phyloP scores from a whole-genome alignment of 371 early-diverging fungal species.

The Lichtheimia ramosa region DNA sequence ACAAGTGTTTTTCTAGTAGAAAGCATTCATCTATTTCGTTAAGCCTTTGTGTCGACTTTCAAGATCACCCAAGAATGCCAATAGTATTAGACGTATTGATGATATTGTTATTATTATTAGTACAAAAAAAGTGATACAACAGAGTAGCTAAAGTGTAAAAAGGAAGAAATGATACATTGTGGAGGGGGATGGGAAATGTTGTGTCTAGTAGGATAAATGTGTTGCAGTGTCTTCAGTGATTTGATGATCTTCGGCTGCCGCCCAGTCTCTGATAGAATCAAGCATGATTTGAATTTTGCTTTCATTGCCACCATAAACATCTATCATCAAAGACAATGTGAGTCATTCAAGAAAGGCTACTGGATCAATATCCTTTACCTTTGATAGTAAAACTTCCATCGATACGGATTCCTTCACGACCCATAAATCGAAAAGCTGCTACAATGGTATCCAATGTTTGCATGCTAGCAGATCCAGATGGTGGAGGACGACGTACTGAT shows the following conservation, averaged over 20 bases:
- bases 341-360: not conserved
- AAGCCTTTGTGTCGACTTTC: too few relatives aligned
- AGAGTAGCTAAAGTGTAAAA: too few relatives aligned
- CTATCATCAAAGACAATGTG: slow-evolving; percentile 15
- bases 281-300: slow-evolving; percentile 56
- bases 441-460: slow-evolving; percentile 56
- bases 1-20: too few relatives aligned
- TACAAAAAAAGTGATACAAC: too few relatives aligned
- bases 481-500: slow-evolving; percentile 32
- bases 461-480: slow-evolving; percentile 15
- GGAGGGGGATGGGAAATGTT: too few relatives aligned
- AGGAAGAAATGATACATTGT: too few relatives aligned
- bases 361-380: slow-evolving; percentile 15
- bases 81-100: too few relatives aligned
- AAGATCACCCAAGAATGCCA: too few relatives aligned
- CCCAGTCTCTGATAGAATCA: slow-evolving; percentile 21
- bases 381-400: slow-evolving; percentile 57
- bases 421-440: slow-evolving; percentile 65
- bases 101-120: too few relatives aligned
- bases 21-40: too few relatives aligned
- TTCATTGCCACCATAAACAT: slow-evolving; percentile 58
- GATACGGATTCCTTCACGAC: slow-evolving; percentile 52
- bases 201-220: too few relatives aligned
- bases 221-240: not conserved
- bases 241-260: slow-evolving; percentile 4